These are phyloP conservation scores for Hortiboletus campestris DNA, from an alignment of 768 basidiomycete species.

Conservation along the genomic window DNA sequence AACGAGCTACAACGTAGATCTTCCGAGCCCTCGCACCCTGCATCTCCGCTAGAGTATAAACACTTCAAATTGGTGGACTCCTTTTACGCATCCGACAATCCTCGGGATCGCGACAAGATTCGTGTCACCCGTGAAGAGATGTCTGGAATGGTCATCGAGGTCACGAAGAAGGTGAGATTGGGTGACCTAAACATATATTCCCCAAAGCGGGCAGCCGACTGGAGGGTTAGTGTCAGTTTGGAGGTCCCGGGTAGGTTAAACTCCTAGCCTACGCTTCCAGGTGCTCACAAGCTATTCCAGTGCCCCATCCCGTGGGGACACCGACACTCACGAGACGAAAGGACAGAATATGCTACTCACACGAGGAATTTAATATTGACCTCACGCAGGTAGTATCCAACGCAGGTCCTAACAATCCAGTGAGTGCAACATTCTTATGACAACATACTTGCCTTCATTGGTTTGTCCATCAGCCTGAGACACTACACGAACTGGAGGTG, in stretches of 20 bases:
- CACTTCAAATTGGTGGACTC: slow-evolving; percentile 80
- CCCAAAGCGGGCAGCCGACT: slow-evolving; percentile 83
- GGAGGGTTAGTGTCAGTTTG: slow-evolving; percentile 90
- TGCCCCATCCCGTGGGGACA: slow-evolving; percentile 63
- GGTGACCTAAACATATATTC: slow-evolving; percentile 86
- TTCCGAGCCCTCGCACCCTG: slow-evolving; percentile 46
- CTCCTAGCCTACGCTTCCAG: background rate
- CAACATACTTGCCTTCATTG: background rate
- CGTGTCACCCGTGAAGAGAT: slow-evolving; percentile 85
- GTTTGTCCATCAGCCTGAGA: slow-evolving; percentile 44
- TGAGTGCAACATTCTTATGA: slow-evolving; percentile 33
- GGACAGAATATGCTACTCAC: slow-evolving; percentile 89
- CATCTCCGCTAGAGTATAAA: slow-evolving; percentile 64
- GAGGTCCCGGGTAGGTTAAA: slow-evolving; percentile 75
- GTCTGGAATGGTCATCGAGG: slow-evolving; percentile 58
- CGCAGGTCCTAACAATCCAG: slow-evolving; percentile 45
- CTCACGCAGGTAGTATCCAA: slow-evolving; percentile 84
- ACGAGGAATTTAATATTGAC: slow-evolving; percentile 92
- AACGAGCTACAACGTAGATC: slow-evolving; percentile 72
- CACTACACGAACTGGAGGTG: slow-evolving; percentile 85
- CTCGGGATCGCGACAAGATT: slow-evolving; percentile 52
- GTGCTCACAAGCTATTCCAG: slow-evolving; percentile 35
- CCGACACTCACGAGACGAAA: slow-evolving; percentile 68
- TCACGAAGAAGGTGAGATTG: slow-evolving; percentile 77
- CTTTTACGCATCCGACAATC: slow-evolving; percentile 56